A percentile compares a stretch with the other conserved stretches of the same genome.
Conservation (phyloP, 352 stramenopile species). For the Globisporangium okanoganense region DNA sequence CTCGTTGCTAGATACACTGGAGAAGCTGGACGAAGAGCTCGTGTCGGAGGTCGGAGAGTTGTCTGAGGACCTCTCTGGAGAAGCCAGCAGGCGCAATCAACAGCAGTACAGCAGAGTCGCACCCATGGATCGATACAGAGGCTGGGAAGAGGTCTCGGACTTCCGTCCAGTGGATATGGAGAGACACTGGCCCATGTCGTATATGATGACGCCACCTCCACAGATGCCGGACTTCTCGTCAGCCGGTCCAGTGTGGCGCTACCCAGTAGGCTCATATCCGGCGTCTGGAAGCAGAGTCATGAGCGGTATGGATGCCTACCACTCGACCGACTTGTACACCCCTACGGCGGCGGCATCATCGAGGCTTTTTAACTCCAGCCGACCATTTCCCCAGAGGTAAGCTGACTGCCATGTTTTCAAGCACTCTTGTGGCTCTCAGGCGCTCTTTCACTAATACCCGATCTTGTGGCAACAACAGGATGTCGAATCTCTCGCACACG, state of each 20-base stretch:
- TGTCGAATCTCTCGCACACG: slow-evolving; percentile 11
- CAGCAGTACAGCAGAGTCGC: background rate
- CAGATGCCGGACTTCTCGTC: background rate
- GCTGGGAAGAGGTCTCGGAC: slow-evolving; percentile 4
- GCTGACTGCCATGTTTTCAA: no score
- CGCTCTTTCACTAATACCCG: no score
- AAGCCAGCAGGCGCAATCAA: background rate
- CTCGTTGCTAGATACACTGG: slow-evolving; percentile 16
- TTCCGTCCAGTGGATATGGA: slow-evolving; percentile 1
- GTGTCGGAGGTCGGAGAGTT: slow-evolving; percentile 21
- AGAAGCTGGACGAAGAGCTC: slow-evolving; percentile 24
- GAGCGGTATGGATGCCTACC: background rate
- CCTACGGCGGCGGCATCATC: background rate
- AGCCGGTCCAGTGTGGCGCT: slow-evolving; percentile 6
- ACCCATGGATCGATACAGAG: slow-evolving; percentile 5
- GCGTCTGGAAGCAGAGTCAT: background rate
- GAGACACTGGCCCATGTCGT: slow-evolving; percentile 8
- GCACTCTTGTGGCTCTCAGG: background rate
- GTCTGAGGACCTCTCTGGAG: slow-evolving; percentile 8
- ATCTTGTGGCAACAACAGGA: slow-evolving; percentile 2
- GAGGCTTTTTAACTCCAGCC: slow-evolving; percentile 6
- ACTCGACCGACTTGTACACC: slow-evolving; percentile 5
- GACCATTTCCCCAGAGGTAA: slow-evolving; percentile 12
- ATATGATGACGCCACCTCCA: background rate
- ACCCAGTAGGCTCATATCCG: slow-evolving; percentile 4